These are phyloP conservation scores for Tricholoma saponaceum DNA, from an alignment of 768 basidiomycete species.

Conservation along the genomic window DNA sequence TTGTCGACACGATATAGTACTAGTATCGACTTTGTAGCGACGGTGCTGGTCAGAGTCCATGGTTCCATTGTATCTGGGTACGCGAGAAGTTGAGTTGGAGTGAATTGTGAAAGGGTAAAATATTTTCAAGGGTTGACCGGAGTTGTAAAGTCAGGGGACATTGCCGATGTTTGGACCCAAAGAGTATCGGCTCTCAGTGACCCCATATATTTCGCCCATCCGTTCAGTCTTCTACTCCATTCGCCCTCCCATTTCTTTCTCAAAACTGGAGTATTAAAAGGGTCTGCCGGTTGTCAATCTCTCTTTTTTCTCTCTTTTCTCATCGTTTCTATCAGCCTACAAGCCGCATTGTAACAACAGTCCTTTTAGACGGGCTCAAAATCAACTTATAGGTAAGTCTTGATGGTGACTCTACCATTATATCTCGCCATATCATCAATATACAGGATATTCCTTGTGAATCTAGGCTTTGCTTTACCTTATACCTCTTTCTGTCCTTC, in stretches of 20 bases:
- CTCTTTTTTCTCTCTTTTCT: constrained; percentile 14
- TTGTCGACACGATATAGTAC: too few species aligned
- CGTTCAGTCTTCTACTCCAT: constrained; percentile 23
- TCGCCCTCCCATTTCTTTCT: constrained; percentile 31
- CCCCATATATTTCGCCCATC: constrained; percentile 41
- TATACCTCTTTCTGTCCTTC: constrained; percentile 54
- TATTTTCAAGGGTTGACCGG: constrained; percentile 36
- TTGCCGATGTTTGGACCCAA: constrained; percentile 46
- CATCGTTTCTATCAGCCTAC: constrained; percentile 27
- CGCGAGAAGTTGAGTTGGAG: not conserved
- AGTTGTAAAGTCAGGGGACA: constrained; percentile 46
- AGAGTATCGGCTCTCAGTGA: constrained; percentile 36
- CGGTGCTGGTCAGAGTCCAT: not conserved
- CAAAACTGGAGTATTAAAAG: constrained; percentile 45
- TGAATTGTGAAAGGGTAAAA: constrained; percentile 20
- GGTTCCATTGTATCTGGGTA: too few species aligned
- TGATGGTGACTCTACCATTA: constrained; percentile 18
- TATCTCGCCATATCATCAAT: constrained; percentile 14
- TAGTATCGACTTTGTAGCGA: too few species aligned
- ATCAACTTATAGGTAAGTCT: constrained; percentile 62
- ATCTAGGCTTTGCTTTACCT: constrained; percentile 55
- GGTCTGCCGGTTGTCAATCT: constrained; percentile 29
- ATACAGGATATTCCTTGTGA: constrained; percentile 61
- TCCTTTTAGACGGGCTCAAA: constrained; percentile 76
- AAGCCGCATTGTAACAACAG: constrained; percentile 78